A percentile compares a stretch with the other conserved stretches of the same genome.
These are phyloP conservation scores for Cucumis melo DNA, from an alignment of 306 rosid species.

Conservation along the genomic window DNA sequence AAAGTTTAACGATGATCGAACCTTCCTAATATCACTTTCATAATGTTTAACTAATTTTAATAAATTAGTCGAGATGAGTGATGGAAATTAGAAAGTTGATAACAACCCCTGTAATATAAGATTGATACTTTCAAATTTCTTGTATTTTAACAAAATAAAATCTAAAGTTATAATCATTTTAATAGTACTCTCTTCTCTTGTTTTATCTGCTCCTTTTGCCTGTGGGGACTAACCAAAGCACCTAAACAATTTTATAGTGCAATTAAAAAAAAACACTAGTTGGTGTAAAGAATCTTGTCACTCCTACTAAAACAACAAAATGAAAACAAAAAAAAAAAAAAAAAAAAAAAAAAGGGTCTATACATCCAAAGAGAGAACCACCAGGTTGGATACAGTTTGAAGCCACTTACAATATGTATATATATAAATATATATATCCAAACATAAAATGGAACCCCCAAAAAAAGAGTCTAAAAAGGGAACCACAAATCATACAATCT, in stretches of 20 bases:
- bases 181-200: too few species aligned
- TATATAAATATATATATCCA: not conserved
- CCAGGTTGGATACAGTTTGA: conserved; percentile 5
- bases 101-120: too few species aligned
- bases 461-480: not conserved
- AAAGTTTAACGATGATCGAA: too few species aligned
- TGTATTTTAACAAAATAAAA: too few species aligned
- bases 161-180: too few species aligned
- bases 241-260: not conserved
- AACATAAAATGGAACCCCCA: not conserved
- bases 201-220: too few species aligned
- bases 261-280: not conserved
- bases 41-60: too few species aligned
- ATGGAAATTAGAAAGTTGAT: too few species aligned
- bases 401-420: not conserved
- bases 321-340: not conserved
- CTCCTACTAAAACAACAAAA: not conserved
- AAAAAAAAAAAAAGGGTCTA: not conserved
- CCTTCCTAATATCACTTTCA: too few species aligned
- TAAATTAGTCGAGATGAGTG: too few species aligned
- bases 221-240: not conserved
- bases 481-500: conserved; percentile 7
- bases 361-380: not conserved
- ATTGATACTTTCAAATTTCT: too few species aligned
- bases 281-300: not conserved